Conservation (phyloP, 345 rosid species). For the Brassica cretica region DNA sequence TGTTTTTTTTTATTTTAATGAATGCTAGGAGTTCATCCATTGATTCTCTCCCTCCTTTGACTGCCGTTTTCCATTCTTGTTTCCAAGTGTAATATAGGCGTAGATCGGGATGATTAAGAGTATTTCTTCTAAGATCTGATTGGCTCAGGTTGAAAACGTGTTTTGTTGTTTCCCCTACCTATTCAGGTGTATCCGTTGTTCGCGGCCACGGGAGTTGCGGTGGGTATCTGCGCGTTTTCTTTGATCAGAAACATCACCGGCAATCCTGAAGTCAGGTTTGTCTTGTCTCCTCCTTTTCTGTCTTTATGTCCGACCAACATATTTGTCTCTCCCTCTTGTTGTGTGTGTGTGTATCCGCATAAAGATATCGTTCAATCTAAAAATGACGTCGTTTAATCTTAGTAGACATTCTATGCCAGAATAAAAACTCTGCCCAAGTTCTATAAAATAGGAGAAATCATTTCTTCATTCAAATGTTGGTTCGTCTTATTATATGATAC, state of each 20-base stretch:
- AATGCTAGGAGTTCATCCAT: neutral
- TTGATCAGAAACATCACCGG: conserved; percentile 80
- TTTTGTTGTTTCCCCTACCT: neutral
- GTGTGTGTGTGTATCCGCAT: neutral
- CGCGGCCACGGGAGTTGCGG: conserved; percentile 82
- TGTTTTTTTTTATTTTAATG: neutral
- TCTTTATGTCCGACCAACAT: neutral
- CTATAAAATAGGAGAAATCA: neutral
- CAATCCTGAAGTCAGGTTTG: conserved; percentile 96
- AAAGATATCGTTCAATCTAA: neutral
- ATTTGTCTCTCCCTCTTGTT: neutral
- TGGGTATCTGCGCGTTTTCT: conserved; percentile 85
- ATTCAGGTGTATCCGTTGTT: conserved; percentile 86
- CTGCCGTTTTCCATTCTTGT: neutral
- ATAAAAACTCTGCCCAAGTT: neutral
- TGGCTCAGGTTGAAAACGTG: neutral
- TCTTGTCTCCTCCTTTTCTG: neutral
- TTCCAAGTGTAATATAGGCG: neutral
- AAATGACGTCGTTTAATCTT: conserved; percentile 13
- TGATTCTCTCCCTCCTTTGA: conserved; percentile 3
- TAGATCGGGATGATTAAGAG: conserved; percentile 28
- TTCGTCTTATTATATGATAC: neutral
- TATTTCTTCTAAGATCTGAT: neutral
- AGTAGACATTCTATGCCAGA: neutral
- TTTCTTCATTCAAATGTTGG: neutral